A percentile compares a stretch with the other conserved stretches of the same genome.
phyloP scores from a whole-genome alignment of 345 rosid species.

The Geranium rotundifolium region DNA sequence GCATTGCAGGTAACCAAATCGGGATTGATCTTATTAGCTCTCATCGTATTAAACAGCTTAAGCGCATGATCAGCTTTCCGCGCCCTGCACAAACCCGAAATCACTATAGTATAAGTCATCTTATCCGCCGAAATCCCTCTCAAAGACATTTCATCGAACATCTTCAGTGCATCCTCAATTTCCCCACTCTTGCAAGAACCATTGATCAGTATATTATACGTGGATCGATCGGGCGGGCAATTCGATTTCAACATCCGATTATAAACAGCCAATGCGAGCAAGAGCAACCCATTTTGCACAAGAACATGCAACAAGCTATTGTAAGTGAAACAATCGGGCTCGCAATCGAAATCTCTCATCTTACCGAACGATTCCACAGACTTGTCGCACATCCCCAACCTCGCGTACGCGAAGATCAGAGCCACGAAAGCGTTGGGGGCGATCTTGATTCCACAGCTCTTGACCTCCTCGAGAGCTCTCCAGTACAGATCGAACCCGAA shows the following conservation, averaged over 20 bases:
- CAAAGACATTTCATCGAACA: slow-evolving; percentile 67
- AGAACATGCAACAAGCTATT: slow-evolving; percentile 38
- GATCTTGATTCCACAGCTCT: slow-evolving; percentile 20
- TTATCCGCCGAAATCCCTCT: slow-evolving; percentile 46
- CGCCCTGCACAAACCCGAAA: slow-evolving; percentile 58
- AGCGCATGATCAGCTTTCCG: slow-evolving; percentile 42
- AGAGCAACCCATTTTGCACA: slow-evolving; percentile 27
- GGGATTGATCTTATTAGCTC: slow-evolving; percentile 36
- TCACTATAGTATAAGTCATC: slow-evolving; percentile 35
- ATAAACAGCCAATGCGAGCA: slow-evolving; percentile 54
- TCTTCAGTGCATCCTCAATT: slow-evolving; percentile 41
- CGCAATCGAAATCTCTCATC: slow-evolving; percentile 59
- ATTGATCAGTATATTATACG: slow-evolving; percentile 51
- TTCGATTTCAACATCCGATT: slow-evolving; percentile 56
- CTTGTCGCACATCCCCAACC: slow-evolving; percentile 44
- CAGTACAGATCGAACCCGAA: slow-evolving; percentile 48
- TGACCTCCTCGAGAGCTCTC: slow-evolving; percentile 49
- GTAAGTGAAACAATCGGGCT: slow-evolving; percentile 56
- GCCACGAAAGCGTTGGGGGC: slow-evolving; percentile 40
- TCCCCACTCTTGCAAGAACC: slow-evolving; percentile 50
- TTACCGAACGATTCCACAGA: slow-evolving; percentile 61
- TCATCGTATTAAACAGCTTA: slow-evolving; percentile 59
- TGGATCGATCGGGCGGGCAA: slow-evolving; percentile 39
- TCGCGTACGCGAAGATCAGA: slow-evolving; percentile 47
- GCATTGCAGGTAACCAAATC: slow-evolving; percentile 51